Evolutionary conservation across 2,329 filamentous ascomycete genomes (phyloP).

Genomic region (Podosphaera leucotricha): DNA sequence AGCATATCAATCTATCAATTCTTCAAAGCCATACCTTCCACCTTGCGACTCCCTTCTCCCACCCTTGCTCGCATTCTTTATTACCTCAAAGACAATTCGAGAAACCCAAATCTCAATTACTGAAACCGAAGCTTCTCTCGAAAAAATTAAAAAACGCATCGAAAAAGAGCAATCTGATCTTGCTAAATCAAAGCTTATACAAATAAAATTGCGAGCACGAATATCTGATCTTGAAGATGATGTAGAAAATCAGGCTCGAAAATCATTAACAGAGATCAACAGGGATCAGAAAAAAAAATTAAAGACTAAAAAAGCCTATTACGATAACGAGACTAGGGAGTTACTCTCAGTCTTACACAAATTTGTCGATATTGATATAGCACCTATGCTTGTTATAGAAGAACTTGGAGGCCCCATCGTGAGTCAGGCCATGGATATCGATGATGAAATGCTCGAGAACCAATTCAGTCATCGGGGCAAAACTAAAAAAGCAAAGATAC

Average conservation of each 20-base stretch:
- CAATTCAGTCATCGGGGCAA: conserved; percentile 38
- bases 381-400: conserved; percentile 58
- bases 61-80: conserved; percentile 45
- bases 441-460: conserved; percentile 32
- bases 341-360: conserved; percentile 39
- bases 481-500: conserved; percentile 24
- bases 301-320: conserved; percentile 30
- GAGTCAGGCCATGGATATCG: conserved; percentile 44
- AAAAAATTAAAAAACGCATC: conserved; percentile 23
- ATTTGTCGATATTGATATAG: conserved; percentile 50
- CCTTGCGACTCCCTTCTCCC: conserved; percentile 43
- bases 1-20: conserved; percentile 40
- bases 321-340: conserved; percentile 34
- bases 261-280: conserved; percentile 35
- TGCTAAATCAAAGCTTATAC: conserved; percentile 31
- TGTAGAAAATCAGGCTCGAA: conserved; percentile 30
- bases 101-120: conserved; percentile 38
- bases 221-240: conserved; percentile 34
- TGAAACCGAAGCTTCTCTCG: conserved; percentile 20
- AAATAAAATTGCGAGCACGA: conserved; percentile 28
- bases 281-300: conserved; percentile 38
- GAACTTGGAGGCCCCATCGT: conserved; percentile 65
- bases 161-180: conserved; percentile 27
- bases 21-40: conserved; percentile 41
- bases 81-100: conserved; percentile 36